Evolutionary conservation across 768 basidiomycete species (phyloP).

Genomic region (Tricholoma furcatifolium): DNA sequence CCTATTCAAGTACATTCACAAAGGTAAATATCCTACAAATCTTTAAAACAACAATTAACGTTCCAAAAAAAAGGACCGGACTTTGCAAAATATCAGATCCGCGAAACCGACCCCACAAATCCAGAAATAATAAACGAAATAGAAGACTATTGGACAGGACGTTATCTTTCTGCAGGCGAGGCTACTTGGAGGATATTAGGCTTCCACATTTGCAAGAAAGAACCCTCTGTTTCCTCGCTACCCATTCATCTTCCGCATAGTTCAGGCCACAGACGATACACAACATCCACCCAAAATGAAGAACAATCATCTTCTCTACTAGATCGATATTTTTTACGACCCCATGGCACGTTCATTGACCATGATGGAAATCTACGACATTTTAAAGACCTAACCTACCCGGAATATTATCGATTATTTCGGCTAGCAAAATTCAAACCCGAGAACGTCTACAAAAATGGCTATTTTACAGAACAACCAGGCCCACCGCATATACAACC

Average conservation of each 20-base stretch:
- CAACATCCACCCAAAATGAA: not conserved
- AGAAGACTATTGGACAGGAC: slow-evolving; percentile 31
- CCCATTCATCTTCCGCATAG: slow-evolving; percentile 28
- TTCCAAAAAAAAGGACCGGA: slow-evolving; percentile 5
- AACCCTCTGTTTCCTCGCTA: slow-evolving; percentile 30
- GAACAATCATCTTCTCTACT: slow-evolving; percentile 16
- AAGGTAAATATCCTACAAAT: no score
- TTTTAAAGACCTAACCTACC: not conserved
- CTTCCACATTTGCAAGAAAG: slow-evolving; percentile 31
- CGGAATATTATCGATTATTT: not conserved
- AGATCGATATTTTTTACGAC: slow-evolving; percentile 18
- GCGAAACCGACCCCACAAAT: not conserved
- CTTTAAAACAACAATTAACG: no score
- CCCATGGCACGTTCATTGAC: not conserved
- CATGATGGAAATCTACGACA: not conserved
- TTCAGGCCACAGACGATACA: slow-evolving; percentile 23
- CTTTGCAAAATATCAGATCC: slow-evolving; percentile 12
- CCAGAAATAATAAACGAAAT: slow-evolving; percentile 28
- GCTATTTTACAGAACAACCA: slow-evolving; percentile 3
- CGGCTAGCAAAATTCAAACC: not conserved
- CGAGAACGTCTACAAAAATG: not conserved
- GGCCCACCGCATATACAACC: not conserved
- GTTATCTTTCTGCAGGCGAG: slow-evolving; percentile 33
- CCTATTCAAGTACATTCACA: slow-evolving; percentile 38
- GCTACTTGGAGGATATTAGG: slow-evolving; percentile 35